Evolutionary conservation across 1,139 yeast species (phyloP), one percentile per base, ranked within the genome.

Genomic region (Debaryomyces udenii): DNA sequence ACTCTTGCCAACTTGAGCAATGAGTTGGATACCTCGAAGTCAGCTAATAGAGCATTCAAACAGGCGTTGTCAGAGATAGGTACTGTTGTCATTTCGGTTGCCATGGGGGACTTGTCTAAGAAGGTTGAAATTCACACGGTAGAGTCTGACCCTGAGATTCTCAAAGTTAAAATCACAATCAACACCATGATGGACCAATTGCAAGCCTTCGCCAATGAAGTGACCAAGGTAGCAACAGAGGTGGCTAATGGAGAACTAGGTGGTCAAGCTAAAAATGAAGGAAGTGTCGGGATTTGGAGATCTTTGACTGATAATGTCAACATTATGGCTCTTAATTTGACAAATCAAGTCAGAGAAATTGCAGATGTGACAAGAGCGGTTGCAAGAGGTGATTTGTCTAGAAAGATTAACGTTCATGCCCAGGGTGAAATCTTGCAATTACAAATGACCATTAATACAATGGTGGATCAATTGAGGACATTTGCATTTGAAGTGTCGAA

Each of bases 171-270:
- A 60, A 81, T 81, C 44, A 85, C 94, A 11, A 86, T 87, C 55
- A 87, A 88, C 60, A 82, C 89, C 13, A 86, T 87, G 91, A 86
- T 87, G 86, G 91, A 85, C 59, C 94, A 86, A 62, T 70, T 87
- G 45, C 93, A 85, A 57, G 78, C 87, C 9, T 87, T 87, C 61
- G 91, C 94, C 17, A 77, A 78, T 46, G 95, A 86, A 61, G 94
- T 86, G 28, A 85, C 93, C 24, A 81, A 87, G 47, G 89, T 87
- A 14, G 95, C 96, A 32, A 86, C 91, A 9, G 94, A 87, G 55
- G 96, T 87, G 23, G 93, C 96, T 27, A 87, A 86, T 55, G 96
- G 96, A 47, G 87, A 87, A 46, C 71, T 87, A 38, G 96, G 96
- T 50, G 96, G 96, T 27, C 94, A 86, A 59, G 95, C 93, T 27